Evolutionary conservation across 257 asterid species (phyloP), one percentile per base, ranked within the genome.

Genomic region (Nicotiana obtusifolia): DNA sequence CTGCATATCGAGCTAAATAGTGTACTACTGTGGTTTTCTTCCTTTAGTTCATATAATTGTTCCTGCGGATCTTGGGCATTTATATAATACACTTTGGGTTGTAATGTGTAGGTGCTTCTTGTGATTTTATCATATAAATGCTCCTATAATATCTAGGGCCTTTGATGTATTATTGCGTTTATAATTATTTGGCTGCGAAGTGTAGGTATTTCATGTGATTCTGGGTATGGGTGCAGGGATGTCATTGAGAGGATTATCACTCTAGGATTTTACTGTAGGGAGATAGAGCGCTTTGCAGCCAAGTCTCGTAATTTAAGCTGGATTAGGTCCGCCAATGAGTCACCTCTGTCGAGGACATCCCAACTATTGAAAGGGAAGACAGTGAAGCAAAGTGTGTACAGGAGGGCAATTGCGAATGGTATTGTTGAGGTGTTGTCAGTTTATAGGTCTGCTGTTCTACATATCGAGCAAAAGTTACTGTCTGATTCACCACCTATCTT

Each of bases 341-440:
- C 91, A 28, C 95, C 98, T 56, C 20, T 85, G 83, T 81, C 87
- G 64, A 88, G 90, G 84, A 88, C 86, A 5, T 84, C 90, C n/a
- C 93, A 90, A 73, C 78, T 82, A 56, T 85, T 75, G 52, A 91
- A 90, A 76, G 92, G 87, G 86, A 87, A 88, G 85, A 88, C 84
- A 60, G 89, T 84, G 81, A 92, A 88, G 87, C 93, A 89, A 47
- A 92, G 99, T 76, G 91, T 92, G 22, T 96, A 96, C 76, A 85
- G 92, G 83, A 93, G 98, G 88, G 99, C 98, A 80, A 87, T 96
- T 69, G 97, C 96, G 14, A 96, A 94, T 84, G 99, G 98, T 62
- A 88, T 94, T 84, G 98, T 93, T 77, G 98, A 96, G 91, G 92
- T 93, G 82, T 85, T 96, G 67, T 92, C 98, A 49, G 92, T 94